Percentiles rank a stretch among this genome's conserved stretches.
Conservation (phyloP, 805 yeast genomes). For the Candida vaughaniae region DNA sequence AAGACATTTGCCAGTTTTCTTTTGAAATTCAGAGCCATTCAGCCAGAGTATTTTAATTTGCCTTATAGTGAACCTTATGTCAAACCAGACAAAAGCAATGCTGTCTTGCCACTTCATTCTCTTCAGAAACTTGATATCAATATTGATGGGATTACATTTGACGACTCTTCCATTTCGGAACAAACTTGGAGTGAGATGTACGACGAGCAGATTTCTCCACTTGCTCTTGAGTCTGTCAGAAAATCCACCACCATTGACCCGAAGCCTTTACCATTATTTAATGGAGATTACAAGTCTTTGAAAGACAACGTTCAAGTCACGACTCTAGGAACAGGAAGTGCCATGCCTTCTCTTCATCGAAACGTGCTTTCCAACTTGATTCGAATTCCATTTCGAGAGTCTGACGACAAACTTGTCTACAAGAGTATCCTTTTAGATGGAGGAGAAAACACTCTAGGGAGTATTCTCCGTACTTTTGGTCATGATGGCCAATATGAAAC, state of each 20-base stretch:
- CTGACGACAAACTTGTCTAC: conserved; percentile 20
- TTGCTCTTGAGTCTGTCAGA: conserved; percentile 13
- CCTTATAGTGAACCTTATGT: conserved; percentile 26
- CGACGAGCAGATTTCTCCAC: conserved; percentile 26
- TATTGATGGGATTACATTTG: conserved; percentile 21
- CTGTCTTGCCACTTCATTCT: conserved; percentile 25
- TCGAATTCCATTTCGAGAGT: conserved; percentile 55
- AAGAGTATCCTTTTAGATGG: conserved; percentile 74
- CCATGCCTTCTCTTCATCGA: conserved; percentile 79
- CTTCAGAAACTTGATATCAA: conserved; percentile 29
- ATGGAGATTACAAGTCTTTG: conserved; percentile 18
- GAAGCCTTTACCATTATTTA: conserved; percentile 20
- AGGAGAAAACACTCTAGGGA: conserved; percentile 90
- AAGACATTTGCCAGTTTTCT: conserved; percentile 52
- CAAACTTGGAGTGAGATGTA: conserved; percentile 30
- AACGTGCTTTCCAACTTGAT: conserved; percentile 82
- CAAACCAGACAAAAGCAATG: neutral
- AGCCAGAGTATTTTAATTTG: conserved; percentile 44
- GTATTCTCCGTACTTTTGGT: conserved; percentile 62
- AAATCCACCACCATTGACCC: conserved; percentile 18
- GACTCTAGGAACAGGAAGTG: conserved; percentile 91
- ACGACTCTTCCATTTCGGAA: conserved; percentile 16
- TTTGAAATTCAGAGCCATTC: conserved; percentile 57
- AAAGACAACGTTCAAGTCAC: conserved; percentile 62
- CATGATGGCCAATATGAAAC: conserved; percentile 36